These are phyloP conservation scores for Rhizophora mangle DNA, from an alignment of 345 rosid genomes.

Conservation along the genomic window DNA sequence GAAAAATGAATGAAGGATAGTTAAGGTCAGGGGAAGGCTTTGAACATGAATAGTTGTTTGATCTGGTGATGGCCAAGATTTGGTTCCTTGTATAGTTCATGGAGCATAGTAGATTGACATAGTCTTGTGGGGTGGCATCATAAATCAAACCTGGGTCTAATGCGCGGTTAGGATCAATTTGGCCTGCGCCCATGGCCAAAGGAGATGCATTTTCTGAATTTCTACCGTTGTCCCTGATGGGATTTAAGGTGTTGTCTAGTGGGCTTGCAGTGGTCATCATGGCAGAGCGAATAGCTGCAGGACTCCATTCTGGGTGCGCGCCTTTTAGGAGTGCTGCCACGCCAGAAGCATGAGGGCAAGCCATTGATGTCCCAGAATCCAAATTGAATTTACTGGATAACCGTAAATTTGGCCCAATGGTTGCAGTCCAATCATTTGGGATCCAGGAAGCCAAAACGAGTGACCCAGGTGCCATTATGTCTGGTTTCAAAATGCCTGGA, in stretches of 20 bases:
- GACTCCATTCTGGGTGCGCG: conserved; percentile 53
- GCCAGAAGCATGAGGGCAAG: conserved; percentile 54
- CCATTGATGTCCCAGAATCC: conserved; percentile 59
- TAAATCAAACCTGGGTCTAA: conserved; percentile 48
- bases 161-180: conserved; percentile 41
- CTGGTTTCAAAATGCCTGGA: conserved; percentile 54
- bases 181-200: conserved; percentile 45
- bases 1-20: conserved; percentile 42
- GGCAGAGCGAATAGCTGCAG: conserved; percentile 53
- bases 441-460: conserved; percentile 49
- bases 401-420: conserved; percentile 9
- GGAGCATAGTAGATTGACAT: conserved; percentile 36
- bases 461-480: conserved; percentile 55
- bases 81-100: conserved; percentile 39
- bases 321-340: conserved; percentile 49
- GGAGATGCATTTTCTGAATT: conserved; percentile 31
- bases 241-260: conserved; percentile 32
- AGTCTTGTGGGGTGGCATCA: conserved; percentile 44
- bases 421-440: conserved; percentile 10
- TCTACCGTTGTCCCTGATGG: conserved; percentile 29
- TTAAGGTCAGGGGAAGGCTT: conserved; percentile 37
- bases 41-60: conserved; percentile 28
- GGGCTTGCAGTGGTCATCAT: conserved; percentile 49
- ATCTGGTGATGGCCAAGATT: conserved; percentile 39
- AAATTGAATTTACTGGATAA: conserved; percentile 38